phyloP scores from a whole-genome alignment of 1,284 basidiomycete genomes.

The Rhodofomes roseus region DNA sequence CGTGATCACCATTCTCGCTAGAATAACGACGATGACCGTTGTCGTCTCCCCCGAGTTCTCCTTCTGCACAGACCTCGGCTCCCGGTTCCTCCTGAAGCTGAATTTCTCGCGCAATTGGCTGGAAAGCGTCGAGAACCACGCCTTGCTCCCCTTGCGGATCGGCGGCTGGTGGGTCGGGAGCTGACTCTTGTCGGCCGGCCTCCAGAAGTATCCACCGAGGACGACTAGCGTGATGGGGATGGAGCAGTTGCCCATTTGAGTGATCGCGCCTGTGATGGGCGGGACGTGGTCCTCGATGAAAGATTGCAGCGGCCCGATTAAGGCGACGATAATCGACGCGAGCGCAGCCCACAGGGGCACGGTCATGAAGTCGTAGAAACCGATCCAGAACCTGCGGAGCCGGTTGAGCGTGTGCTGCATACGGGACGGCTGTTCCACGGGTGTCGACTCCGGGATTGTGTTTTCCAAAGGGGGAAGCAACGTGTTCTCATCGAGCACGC shows the following conservation, averaged over 20 bases:
- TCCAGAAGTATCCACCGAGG: constrained; percentile 89
- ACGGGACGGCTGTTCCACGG: too few relatives aligned
- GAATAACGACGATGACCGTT: constrained; percentile 77
- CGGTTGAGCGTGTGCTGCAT: constrained; percentile 25
- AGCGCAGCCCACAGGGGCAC: constrained; percentile 82
- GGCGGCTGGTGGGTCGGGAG: too few relatives aligned
- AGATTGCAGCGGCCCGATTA: constrained; percentile 73
- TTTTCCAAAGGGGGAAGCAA: too few relatives aligned
- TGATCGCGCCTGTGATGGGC: constrained; percentile 72
- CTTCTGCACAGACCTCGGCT: too few relatives aligned
- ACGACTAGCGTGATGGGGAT: constrained; percentile 90
- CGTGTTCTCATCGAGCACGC: too few relatives aligned
- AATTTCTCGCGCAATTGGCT: too few relatives aligned
- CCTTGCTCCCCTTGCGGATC: too few relatives aligned
- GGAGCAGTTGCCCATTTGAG: constrained; percentile 73
- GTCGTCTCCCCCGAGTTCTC: constrained; percentile 63
- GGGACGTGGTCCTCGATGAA: constrained; percentile 56
- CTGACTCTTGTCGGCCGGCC: constrained; percentile 13
- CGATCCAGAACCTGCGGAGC: constrained; percentile 31
- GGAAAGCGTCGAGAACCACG: too few relatives aligned
- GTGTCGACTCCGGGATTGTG: too few relatives aligned
- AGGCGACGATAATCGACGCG: constrained; percentile 77
- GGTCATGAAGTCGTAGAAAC: constrained; percentile 81
- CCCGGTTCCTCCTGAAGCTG: too few relatives aligned
- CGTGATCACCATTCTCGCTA: constrained; percentile 82